A percentile compares a stretch with the other conserved stretches of the same genome.
Conservation (phyloP, 2,329 filamentous ascomycete species). For the Bertia moriformis region DNA sequence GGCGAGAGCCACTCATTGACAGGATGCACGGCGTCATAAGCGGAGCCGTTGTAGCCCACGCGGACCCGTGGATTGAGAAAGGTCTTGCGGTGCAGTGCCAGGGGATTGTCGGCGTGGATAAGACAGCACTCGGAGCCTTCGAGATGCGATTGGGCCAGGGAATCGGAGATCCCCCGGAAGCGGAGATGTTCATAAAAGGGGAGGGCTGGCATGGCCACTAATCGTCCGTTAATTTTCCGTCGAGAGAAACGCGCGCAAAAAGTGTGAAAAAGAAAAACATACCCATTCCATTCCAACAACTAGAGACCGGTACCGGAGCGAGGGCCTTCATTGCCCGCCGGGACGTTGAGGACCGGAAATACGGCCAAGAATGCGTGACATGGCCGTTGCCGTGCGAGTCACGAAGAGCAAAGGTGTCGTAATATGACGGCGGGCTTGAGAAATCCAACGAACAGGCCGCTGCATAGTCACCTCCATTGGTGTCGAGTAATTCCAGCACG, state of each 20-base stretch:
- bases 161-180: conserved; percentile 50
- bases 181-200: conserved; percentile 34
- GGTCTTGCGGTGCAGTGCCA: conserved; percentile 25
- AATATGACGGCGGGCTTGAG: conserved; percentile 32
- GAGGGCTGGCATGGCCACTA: conserved; percentile 18
- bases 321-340: conserved; percentile 29
- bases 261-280: conserved; percentile 13
- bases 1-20: conserved; percentile 22
- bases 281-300: conserved; percentile 56
- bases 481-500: conserved; percentile 35
- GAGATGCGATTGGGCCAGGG: conserved; percentile 31
- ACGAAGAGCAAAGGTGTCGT: conserved; percentile 46
- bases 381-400: conserved; percentile 36
- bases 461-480: conserved; percentile 37
- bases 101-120: conserved; percentile 40
- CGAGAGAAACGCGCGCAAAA: not conserved
- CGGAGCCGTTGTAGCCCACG: conserved; percentile 30
- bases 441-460: conserved; percentile 49
- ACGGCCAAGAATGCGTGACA: conserved; percentile 39
- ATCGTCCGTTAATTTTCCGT: not conserved
- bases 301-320: conserved; percentile 40
- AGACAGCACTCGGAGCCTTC: conserved; percentile 51
- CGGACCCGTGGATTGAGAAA: conserved; percentile 39
- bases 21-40: conserved; percentile 18
- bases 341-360: conserved; percentile 30